Conservation (phyloP, 768 basidiomycete genomes). For the Agaricus subrufescens region DNA sequence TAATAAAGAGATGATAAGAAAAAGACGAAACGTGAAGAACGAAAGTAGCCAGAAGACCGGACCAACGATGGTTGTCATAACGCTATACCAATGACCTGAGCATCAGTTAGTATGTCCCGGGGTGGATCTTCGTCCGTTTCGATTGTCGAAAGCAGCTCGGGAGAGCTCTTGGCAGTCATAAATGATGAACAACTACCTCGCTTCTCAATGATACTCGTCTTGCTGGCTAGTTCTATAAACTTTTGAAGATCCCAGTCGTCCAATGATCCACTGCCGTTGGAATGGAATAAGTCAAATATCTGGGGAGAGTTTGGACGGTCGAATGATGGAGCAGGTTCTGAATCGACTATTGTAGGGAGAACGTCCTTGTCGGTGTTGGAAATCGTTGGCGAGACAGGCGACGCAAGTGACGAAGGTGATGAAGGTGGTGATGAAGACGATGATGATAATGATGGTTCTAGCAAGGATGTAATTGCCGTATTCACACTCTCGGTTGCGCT, state of each 20-base stretch:
- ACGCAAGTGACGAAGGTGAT: constrained; percentile 13
- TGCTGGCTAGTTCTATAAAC: not conserved
- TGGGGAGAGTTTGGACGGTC: not conserved
- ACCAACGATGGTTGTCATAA: too few relatives aligned
- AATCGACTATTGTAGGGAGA: not conserved
- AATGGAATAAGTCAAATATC: not conserved
- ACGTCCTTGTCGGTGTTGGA: not conserved
- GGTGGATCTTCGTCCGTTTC: not conserved
- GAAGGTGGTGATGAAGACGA: constrained; percentile 13
- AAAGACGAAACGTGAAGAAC: not conserved
- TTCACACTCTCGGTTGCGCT: not conserved
- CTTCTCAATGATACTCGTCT: not conserved
- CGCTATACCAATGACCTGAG: not conserved
- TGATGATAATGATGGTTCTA: constrained; percentile 13
- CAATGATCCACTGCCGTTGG: not conserved
- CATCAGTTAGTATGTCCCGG: not conserved
- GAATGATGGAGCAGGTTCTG: not conserved
- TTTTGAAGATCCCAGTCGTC: constrained; percentile 14
- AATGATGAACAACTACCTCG: constrained; percentile 31
- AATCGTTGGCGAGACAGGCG: constrained; percentile 8
- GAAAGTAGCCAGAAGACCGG: not conserved
- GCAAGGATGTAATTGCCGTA: constrained; percentile 12
- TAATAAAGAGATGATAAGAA: not conserved
- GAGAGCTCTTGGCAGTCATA: constrained; percentile 28
- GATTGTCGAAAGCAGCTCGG: constrained; percentile 16